Evolutionary conservation across 257 asterid species (phyloP).

Genomic region (Hygrophila difformis): DNA sequence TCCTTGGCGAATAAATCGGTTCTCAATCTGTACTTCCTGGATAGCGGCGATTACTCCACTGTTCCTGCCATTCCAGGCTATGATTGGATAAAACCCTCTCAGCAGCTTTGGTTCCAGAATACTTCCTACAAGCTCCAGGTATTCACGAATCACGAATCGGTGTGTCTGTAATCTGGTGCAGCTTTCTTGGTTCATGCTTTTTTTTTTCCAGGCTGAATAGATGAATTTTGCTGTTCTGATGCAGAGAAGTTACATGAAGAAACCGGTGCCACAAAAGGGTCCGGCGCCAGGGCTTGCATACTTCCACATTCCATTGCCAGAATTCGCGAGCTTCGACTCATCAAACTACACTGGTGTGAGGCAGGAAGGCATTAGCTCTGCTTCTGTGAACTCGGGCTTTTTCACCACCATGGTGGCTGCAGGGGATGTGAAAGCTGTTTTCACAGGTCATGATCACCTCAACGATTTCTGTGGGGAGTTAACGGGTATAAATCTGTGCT

Average conservation of each 20-base stretch:
- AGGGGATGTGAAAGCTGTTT: constrained; percentile 90
- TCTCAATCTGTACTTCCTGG: constrained; percentile 79
- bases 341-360: constrained; percentile 69
- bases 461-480: constrained; percentile 89
- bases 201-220: not conserved
- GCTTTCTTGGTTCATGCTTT: too few species aligned
- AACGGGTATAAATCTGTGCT: constrained; percentile 63
- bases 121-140: constrained; percentile 71
- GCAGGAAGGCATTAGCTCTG: constrained; percentile 88
- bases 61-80: constrained; percentile 77
- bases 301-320: constrained; percentile 95
- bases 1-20: constrained; percentile 52
- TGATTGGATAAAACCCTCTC: constrained; percentile 90
- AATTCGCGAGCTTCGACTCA: constrained; percentile 65
- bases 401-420: constrained; percentile 75
- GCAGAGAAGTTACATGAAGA: constrained; percentile 51
- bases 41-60: constrained; percentile 87
- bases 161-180: not conserved
- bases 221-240: not conserved
- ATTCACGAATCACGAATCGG: constrained; percentile 1
- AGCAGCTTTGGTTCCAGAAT: constrained; percentile 77
- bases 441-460: constrained; percentile 86
- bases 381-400: constrained; percentile 77
- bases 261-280: constrained; percentile 55
- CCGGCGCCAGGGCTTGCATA: constrained; percentile 80